Evolutionary conservation across 164 flowering plant genomes (phyloP).

Genomic region (Aristolochia contorta): DNA sequence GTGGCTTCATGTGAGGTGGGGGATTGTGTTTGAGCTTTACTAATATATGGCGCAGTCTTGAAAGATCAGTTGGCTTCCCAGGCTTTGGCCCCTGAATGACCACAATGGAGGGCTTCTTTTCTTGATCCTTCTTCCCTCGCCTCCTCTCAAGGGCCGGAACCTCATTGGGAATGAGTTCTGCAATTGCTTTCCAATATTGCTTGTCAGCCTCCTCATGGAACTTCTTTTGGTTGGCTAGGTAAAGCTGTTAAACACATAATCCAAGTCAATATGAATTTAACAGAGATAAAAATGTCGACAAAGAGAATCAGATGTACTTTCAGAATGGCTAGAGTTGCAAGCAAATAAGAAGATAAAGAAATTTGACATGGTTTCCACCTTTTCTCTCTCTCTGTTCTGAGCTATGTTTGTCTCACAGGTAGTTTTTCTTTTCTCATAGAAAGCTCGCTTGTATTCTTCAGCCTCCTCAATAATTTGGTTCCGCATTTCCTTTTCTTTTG

Average conservation of each 20-base stretch:
- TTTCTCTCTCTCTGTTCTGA: constrained; percentile 78
- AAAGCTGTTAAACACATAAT: constrained; percentile 32
- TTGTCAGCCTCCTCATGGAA: constrained; percentile 86
- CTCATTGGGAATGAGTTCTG: constrained; percentile 78
- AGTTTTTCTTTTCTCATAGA: constrained; percentile 73
- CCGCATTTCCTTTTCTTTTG: constrained; percentile 77
- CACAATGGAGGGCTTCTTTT: constrained; percentile 72
- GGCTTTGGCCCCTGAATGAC: constrained; percentile 89
- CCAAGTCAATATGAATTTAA: not conserved
- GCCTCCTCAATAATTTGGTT: constrained; percentile 79
- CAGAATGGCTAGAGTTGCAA: not conserved
- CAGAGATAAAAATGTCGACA: not conserved
- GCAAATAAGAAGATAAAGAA: not conserved
- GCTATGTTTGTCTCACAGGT: constrained; percentile 63
- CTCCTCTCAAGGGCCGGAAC: constrained; percentile 75
- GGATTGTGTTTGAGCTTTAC: constrained; percentile 83
- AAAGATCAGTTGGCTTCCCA: constrained; percentile 89
- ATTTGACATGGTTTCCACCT: constrained; percentile 31
- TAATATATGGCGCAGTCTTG: constrained; percentile 77
- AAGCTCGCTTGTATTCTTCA: constrained; percentile 64
- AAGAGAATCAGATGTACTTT: not conserved
- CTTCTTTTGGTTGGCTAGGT: constrained; percentile 74
- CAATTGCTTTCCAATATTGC: constrained; percentile 92
- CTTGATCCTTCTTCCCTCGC: constrained; percentile 77
- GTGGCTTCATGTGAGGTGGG: constrained; percentile 86